Evolutionary conservation across 768 basidiomycete species (phyloP).

Genomic region (Mycena alexandri): DNA sequence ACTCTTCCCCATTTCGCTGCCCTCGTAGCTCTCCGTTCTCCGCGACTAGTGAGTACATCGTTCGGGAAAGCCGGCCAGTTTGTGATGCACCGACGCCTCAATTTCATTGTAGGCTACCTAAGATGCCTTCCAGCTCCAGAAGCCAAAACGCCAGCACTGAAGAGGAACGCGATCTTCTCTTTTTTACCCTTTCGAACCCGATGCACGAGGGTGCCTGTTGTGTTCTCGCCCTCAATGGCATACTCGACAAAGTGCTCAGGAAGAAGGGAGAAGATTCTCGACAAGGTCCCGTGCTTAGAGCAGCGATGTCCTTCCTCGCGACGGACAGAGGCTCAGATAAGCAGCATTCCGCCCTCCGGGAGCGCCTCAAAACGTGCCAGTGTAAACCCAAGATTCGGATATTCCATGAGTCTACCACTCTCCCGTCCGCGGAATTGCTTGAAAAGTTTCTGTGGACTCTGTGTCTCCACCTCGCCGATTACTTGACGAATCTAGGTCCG

Average conservation of each 20-base stretch:
- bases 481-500: constrained; percentile 12
- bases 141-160: neutral
- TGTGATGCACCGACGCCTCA: constrained; percentile 12
- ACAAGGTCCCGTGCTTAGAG: constrained; percentile 17
- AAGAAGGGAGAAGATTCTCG: constrained; percentile 16
- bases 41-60: constrained; percentile 16
- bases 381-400: constrained; percentile 14
- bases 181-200: constrained; percentile 24
- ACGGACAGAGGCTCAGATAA: constrained; percentile 8
- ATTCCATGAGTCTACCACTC: constrained; percentile 5
- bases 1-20: neutral
- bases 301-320: constrained; percentile 18
- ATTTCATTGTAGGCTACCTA: constrained; percentile 17
- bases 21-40: neutral
- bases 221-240: neutral
- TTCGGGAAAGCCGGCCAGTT: constrained; percentile 7
- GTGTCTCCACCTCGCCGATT: constrained; percentile 1
- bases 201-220: constrained; percentile 23
- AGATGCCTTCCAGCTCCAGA: constrained; percentile 20
- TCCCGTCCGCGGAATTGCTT: constrained; percentile 9
- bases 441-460: constrained; percentile 16
- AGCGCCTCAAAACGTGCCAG: constrained; percentile 8
- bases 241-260: constrained; percentile 13
- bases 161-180: constrained; percentile 12
- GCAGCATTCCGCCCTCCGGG: constrained; percentile 5